These are phyloP conservation scores for Plantago elongata DNA, from an alignment of 257 asterid species.

Conservation along the genomic window DNA sequence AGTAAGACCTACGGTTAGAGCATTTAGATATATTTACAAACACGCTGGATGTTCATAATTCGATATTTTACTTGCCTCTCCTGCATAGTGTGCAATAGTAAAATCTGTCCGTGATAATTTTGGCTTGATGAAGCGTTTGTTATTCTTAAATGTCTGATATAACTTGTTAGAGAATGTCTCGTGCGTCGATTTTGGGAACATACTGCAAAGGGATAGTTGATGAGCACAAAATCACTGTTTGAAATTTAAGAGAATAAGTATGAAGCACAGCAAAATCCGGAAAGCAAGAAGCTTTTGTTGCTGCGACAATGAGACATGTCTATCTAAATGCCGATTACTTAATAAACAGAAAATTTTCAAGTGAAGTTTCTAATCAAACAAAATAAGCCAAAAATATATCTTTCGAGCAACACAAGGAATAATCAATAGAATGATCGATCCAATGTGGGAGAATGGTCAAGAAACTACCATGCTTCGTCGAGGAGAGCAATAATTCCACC, in stretches of 20 bases:
- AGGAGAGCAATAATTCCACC: constrained; percentile 93
- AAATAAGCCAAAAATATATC: constrained; percentile 14
- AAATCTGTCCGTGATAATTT: constrained; percentile 94
- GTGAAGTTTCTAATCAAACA: constrained; percentile 1
- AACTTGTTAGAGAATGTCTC: constrained; percentile 96
- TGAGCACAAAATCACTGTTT: constrained; percentile 18
- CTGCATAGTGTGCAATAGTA: constrained; percentile 87
- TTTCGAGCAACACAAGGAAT: constrained; percentile 2
- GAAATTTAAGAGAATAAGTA: constrained; percentile 9
- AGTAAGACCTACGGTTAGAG: constrained; percentile 23
- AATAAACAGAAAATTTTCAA: constrained; percentile 4
- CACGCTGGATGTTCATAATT: constrained; percentile 12
- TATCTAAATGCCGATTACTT: background rate
- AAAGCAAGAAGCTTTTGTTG: background rate
- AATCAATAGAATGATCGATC: constrained; percentile 2
- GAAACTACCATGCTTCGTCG: constrained; percentile 91
- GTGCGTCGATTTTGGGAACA: constrained; percentile 97
- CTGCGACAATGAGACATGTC: no score
- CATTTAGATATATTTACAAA: constrained; percentile 12
- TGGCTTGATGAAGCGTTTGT: constrained; percentile 94
- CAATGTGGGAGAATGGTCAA: background rate
- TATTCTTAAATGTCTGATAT: constrained; percentile 83
- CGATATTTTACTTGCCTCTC: constrained; percentile 63
- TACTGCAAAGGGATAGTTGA: constrained; percentile 49
- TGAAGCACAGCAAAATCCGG: constrained; percentile 12